These are phyloP conservation scores for Rhytidhysteron rufulum DNA, from an alignment of 2,329 filamentous ascomycete genomes.

Conservation along the genomic window DNA sequence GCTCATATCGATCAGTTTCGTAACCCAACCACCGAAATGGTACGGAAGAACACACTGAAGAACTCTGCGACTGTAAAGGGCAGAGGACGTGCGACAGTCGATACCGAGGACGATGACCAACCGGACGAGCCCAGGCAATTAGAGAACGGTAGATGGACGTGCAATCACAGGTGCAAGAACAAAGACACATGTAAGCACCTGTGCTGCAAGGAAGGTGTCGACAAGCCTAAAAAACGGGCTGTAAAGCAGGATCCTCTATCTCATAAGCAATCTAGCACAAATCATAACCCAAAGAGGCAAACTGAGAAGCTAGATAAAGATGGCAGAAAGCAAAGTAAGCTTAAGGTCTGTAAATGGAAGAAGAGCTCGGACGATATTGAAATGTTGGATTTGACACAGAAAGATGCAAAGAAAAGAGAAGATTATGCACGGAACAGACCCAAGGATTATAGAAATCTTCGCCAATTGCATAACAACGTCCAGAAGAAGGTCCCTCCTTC, in stretches of 20 bases:
- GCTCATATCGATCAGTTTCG: slow-evolving; percentile 52
- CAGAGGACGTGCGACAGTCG: background rate
- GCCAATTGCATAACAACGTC: slow-evolving; percentile 22
- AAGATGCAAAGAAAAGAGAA: slow-evolving; percentile 23
- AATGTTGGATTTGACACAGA: slow-evolving; percentile 28
- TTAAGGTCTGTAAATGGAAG: slow-evolving; percentile 24
- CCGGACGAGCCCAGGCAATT: slow-evolving; percentile 49
- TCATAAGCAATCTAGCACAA: slow-evolving; percentile 5
- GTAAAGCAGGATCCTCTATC: slow-evolving; percentile 16
- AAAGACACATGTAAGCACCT: slow-evolving; percentile 63
- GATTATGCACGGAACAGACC: slow-evolving; percentile 13
- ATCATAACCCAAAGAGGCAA: slow-evolving; percentile 1
- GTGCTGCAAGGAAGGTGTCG: slow-evolving; percentile 68
- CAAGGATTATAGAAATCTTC: slow-evolving; percentile 17
- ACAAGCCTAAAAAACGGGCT: slow-evolving; percentile 55
- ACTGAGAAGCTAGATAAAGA: slow-evolving; percentile 2
- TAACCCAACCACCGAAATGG: slow-evolving; percentile 17
- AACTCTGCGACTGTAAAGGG: slow-evolving; percentile 11
- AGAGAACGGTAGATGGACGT: slow-evolving; percentile 68
- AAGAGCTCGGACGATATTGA: slow-evolving; percentile 21
- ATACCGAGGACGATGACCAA: slow-evolving; percentile 8
- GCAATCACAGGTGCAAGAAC: slow-evolving; percentile 67
- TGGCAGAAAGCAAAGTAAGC: slow-evolving; percentile 23
- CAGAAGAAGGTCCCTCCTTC: slow-evolving; percentile 18
- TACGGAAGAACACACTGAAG: slow-evolving; percentile 17